phyloP scores from a whole-genome alignment of 352 stramenopile genomes.

The Phytophthora kernoviae region DNA sequence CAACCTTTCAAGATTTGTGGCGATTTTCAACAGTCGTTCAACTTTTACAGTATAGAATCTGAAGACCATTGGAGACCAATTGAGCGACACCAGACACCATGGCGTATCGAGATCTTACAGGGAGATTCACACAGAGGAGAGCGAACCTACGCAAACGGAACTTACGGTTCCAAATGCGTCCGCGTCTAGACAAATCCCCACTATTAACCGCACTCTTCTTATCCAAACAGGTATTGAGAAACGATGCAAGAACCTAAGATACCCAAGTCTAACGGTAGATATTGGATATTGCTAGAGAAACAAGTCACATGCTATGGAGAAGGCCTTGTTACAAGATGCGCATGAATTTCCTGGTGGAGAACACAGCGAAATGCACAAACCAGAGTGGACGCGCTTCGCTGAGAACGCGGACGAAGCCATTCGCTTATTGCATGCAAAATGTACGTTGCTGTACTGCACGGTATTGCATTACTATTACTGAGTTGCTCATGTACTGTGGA shows the following conservation, averaged over 20 bases:
- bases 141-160: constrained; percentile 58
- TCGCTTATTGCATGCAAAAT: constrained; percentile 68
- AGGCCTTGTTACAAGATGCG: constrained; percentile 63
- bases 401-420: constrained; percentile 72
- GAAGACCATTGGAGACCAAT: background rate
- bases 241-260: background rate
- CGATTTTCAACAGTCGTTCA: constrained; percentile 14
- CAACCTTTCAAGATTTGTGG: constrained; percentile 52
- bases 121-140: constrained; percentile 47
- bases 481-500: background rate
- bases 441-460: constrained; percentile 30
- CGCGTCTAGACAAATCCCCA: constrained; percentile 43
- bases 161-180: constrained; percentile 60
- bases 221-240: constrained; percentile 49
- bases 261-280: constrained; percentile 1
- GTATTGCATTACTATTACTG: background rate
- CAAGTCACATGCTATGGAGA: constrained; percentile 64
- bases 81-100: constrained; percentile 26
- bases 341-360: constrained; percentile 42
- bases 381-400: constrained; percentile 66
- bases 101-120: constrained; percentile 68
- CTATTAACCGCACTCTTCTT: constrained; percentile 53
- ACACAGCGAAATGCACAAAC: constrained; percentile 38
- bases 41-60: no score
- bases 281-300: constrained; percentile 32